phyloP scores from a whole-genome alignment of 805 yeast genomes.

The Metschnikowia aberdeeniae region DNA sequence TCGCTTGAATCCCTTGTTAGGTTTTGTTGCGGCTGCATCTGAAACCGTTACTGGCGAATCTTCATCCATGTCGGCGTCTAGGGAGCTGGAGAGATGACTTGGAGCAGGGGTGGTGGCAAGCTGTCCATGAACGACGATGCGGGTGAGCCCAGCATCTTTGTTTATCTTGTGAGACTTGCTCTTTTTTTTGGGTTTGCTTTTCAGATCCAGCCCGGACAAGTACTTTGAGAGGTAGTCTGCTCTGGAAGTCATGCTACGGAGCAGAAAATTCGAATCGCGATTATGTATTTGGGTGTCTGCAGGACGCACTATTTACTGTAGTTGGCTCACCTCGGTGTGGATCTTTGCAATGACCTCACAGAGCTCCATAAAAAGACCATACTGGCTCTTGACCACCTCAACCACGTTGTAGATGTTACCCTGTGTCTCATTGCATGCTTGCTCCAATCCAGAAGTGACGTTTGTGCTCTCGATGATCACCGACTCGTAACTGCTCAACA shows the following conservation, averaged over 20 bases:
- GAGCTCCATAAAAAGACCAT: constrained; percentile 65
- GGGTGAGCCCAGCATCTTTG: not conserved
- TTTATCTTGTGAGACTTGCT: constrained; percentile 10
- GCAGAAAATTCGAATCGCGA: not conserved
- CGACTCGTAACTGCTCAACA: constrained; percentile 54
- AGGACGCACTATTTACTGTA: constrained; percentile 2
- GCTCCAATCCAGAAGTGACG: constrained; percentile 43
- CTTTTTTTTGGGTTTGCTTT: constrained; percentile 16
- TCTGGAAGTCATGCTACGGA: constrained; percentile 17
- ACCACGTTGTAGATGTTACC: constrained; percentile 46
- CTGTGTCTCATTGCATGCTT: constrained; percentile 35
- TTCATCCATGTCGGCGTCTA: constrained; percentile 16
- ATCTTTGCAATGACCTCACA: constrained; percentile 71
- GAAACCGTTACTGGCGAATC: constrained; percentile 22
- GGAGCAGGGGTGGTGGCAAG: not conserved
- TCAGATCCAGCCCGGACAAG: constrained; percentile 16
- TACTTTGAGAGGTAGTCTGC: constrained; percentile 34
- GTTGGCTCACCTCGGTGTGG: constrained; percentile 38
- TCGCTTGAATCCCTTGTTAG: constrained; percentile 33
- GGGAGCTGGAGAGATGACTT: not conserved
- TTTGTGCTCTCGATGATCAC: constrained; percentile 59
- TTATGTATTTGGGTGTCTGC: not conserved
- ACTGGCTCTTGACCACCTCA: constrained; percentile 63
- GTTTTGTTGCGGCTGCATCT: not conserved
- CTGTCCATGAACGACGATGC: constrained; percentile 12